Evolutionary conservation across 2,329 filamentous ascomycete species (phyloP), one percentile per base, ranked within the genome.

Genomic region (Mollisia scopiformis): DNA sequence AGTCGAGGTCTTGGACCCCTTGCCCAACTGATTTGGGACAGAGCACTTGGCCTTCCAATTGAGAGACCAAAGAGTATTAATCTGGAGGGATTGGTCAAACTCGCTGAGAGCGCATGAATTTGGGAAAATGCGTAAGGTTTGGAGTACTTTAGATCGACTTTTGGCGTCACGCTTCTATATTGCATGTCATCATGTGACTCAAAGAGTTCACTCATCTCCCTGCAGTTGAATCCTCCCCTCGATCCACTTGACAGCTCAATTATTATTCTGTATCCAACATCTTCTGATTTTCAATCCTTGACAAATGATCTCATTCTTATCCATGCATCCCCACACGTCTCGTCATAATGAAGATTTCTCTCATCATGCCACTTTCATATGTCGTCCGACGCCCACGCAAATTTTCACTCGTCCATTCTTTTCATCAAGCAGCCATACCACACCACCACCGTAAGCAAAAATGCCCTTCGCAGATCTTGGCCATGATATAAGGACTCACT

Each of bases 11-110:
- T 99, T 16, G 95, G 95, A 7, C 95, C 95, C 23, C 83, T 99
- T 52, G 93, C 93, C 46, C 95, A 99, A 78, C 83, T 99, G 66
- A 90, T 99, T 75, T 98, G 95, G 95, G 94, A 98, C 76, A 87
- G 95, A 53, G 93, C 93, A 16, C 79, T 99, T 65, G 95, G 95
- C 57, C 81, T 98, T 74, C 95, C 95, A 11, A 99, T 99, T 73
- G 95, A 99, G 87, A 84, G 94, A 64, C 95, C 95, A 53, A 99
- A 99, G 90, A 96, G 92, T 78, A 96, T 98, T 75, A 95, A 97
- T 79, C 82, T 99, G 58, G 84, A 91, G 76, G 94, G 94, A 11
- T 80, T 99, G 68, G 79, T 97, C 68, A 89, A 93, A 76, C 75
- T 85, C 73, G 84, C 82, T 33, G 82, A 84, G 74, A 58, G 55